A percentile compares a stretch with the other conserved stretches of the same genome.
phyloP scores from a whole-genome alignment of 2,329 filamentous ascomycete genomes.

The Penicillium sp. region DNA sequence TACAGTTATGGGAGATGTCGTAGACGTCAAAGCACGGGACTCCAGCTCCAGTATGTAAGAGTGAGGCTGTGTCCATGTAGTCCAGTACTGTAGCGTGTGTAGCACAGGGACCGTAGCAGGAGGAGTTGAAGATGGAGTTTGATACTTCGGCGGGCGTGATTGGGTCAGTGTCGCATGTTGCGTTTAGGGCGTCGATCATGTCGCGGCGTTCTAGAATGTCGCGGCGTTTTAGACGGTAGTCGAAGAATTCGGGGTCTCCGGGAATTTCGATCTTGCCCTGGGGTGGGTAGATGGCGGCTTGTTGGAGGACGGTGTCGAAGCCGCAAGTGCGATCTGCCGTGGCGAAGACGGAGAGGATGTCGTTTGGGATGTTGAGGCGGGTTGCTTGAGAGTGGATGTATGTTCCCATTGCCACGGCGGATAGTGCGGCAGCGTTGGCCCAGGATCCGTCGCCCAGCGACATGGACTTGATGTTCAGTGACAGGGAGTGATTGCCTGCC shows the following conservation, averaged over 20 bases:
- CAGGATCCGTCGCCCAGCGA: constrained; percentile 36
- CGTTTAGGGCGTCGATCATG: constrained; percentile 10
- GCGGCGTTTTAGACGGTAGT: constrained; percentile 19
- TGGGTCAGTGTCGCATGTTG: constrained; percentile 24
- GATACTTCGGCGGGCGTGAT: constrained; percentile 23
- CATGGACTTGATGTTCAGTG: constrained; percentile 32
- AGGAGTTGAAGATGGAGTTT: constrained; percentile 31
- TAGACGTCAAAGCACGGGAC: constrained; percentile 32
- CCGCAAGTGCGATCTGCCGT: constrained; percentile 31
- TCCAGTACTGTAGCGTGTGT: constrained; percentile 33
- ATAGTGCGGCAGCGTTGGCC: constrained; percentile 35
- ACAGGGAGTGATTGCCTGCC: constrained; percentile 22
- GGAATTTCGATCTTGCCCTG: constrained; percentile 28
- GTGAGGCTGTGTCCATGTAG: constrained; percentile 23
- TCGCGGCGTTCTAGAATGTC: constrained; percentile 12
- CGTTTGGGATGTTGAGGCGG: constrained; percentile 24
- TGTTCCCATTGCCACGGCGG: constrained; percentile 25
- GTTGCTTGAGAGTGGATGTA: constrained; percentile 27
- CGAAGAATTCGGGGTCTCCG: constrained; percentile 29
- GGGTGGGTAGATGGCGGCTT: constrained; percentile 30
- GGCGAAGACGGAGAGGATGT: constrained; percentile 28
- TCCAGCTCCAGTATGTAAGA: constrained; percentile 7
- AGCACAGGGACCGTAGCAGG: constrained; percentile 35
- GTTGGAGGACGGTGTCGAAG: constrained; percentile 27
- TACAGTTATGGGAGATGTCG: constrained; percentile 33